Conservation (phyloP, 2,329 filamentous ascomycete genomes). For the Fusarium chaquense region DNA sequence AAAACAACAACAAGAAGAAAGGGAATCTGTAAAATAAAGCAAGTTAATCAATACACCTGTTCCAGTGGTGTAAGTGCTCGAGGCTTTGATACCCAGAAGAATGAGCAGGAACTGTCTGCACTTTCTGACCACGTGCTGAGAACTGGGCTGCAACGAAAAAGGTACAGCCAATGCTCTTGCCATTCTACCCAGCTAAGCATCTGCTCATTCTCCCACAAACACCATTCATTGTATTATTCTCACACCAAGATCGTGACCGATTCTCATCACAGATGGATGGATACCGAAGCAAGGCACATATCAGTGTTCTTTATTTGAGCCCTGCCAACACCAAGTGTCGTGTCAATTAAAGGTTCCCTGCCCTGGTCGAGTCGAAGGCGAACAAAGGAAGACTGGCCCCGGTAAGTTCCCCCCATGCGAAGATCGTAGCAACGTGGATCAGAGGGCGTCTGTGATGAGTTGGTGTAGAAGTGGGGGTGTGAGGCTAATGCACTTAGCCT, state of each 20-base stretch:
- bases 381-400: constrained; percentile 44
- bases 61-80: not conserved
- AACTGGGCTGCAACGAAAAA: not conserved
- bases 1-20: not conserved
- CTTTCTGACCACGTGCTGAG: constrained; percentile 13
- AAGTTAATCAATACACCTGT: not conserved
- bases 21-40: not conserved
- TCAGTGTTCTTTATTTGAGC: not conserved
- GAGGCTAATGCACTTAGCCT: constrained; percentile 29
- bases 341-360: constrained; percentile 12
- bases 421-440: constrained; percentile 46
- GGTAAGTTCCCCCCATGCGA: constrained; percentile 46
- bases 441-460: constrained; percentile 35
- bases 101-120: not conserved
- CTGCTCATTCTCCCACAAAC: not conserved
- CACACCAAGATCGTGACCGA: not conserved
- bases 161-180: not conserved
- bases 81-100: not conserved
- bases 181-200: not conserved
- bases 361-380: constrained; percentile 24
- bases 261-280: not conserved
- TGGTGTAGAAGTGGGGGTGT: constrained; percentile 36
- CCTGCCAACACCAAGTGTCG: constrained; percentile 3
- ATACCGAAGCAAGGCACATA: not conserved
- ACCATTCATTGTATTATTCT: not conserved